phyloP scores from a whole-genome alignment of 306 rosid genomes.

The Inga laurina region DNA sequence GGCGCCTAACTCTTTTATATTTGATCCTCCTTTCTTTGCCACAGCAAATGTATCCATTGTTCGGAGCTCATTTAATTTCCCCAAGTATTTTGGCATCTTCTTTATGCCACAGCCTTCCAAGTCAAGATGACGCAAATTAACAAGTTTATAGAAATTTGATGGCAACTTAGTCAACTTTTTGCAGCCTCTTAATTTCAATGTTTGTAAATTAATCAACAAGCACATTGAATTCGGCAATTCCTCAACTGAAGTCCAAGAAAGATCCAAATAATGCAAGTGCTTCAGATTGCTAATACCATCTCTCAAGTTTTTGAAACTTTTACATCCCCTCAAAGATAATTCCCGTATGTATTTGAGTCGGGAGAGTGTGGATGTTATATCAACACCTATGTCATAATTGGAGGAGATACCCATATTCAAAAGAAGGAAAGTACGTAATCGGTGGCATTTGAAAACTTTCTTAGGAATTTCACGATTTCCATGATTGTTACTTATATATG shows the following conservation, averaged over 20 bases:
- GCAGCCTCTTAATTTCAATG: not conserved
- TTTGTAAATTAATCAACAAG: conserved; percentile 29
- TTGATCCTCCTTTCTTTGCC: not conserved
- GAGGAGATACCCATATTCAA: rapidly evolving
- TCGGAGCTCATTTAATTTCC: conserved; percentile 1
- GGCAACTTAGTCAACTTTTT: too few species aligned
- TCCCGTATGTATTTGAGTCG: not conserved
- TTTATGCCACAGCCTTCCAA: not conserved
- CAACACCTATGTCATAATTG: rapidly evolving
- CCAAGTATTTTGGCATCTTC: not conserved
- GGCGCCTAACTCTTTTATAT: conserved; percentile 3
- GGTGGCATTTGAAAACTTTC: not conserved
- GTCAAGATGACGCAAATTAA: conserved; percentile 20
- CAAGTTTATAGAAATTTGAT: conserved; percentile 12
- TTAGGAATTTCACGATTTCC: not conserved
- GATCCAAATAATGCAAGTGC: conserved; percentile 33
- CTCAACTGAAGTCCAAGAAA: not conserved
- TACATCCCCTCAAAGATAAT: not conserved
- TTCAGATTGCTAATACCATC: not conserved
- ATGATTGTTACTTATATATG: rapidly evolving
- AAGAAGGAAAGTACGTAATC: not conserved
- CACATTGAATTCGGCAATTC: conserved; percentile 29
- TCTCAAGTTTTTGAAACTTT: not conserved
- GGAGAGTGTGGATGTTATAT: not conserved
- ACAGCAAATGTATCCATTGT: not conserved